A percentile compares a stretch with the other conserved stretches of the same genome.
phyloP scores from a whole-genome alignment of 306 rosid species.

The Glycine soja region DNA sequence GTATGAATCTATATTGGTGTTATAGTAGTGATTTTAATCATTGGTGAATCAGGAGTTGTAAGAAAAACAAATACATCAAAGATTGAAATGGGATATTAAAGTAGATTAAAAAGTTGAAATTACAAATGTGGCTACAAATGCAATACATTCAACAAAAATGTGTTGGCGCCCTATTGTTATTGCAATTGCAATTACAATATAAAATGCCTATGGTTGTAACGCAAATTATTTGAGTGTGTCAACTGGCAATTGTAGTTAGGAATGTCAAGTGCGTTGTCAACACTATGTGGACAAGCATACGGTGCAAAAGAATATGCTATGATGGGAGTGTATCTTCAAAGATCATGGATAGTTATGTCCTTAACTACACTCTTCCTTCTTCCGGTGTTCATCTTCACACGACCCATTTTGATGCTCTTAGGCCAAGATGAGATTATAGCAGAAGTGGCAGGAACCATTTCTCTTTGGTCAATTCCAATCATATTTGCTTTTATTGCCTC shows the following conservation, averaged over 20 bases:
- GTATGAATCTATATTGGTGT: not conserved
- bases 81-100: not conserved
- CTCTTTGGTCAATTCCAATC: conserved; percentile 48
- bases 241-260: conserved; percentile 42
- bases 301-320: conserved; percentile 56
- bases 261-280: conserved; percentile 62
- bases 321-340: conserved; percentile 66
- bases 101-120: not conserved
- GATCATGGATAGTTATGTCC: conserved; percentile 55
- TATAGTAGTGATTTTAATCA: not conserved
- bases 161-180: not conserved
- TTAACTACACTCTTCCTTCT: conserved; percentile 41
- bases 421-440: conserved; percentile 50
- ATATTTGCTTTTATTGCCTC: conserved; percentile 47
- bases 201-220: too few relatives aligned
- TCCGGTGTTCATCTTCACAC: conserved; percentile 55
- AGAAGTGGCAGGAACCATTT: conserved; percentile 44
- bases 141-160: not conserved
- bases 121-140: not conserved
- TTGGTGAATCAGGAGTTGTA: not conserved
- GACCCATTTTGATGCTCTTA: conserved; percentile 44
- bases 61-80: not conserved
- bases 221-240: not conserved
- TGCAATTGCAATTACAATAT: too few relatives aligned
- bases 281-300: conserved; percentile 69